phyloP scores from a whole-genome alignment of 768 basidiomycete genomes.

The Trametes gibbosa region DNA sequence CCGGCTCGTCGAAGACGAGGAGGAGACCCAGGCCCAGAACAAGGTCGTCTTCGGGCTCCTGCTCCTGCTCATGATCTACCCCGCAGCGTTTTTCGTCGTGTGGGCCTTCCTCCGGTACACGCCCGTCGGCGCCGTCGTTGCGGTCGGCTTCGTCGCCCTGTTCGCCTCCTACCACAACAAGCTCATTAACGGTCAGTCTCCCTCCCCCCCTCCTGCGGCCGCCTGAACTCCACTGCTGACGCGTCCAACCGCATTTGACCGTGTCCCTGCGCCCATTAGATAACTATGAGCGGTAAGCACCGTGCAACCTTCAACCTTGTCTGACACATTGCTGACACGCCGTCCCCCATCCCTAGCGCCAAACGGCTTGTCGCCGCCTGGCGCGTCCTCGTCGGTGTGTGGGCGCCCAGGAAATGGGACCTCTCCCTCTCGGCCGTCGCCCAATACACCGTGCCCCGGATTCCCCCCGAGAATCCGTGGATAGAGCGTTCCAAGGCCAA shows the following conservation, averaged over 20 bases:
- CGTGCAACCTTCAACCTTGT: neutral
- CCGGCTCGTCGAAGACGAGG: constrained; percentile 74
- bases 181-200: constrained; percentile 76
- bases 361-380: constrained; percentile 92
- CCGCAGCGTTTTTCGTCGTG: constrained; percentile 76
- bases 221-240: neutral
- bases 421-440: constrained; percentile 70
- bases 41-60: constrained; percentile 89
- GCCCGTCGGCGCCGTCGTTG: constrained; percentile 67
- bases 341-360: constrained; percentile 43
- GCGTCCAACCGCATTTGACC: neutral
- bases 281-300: constrained; percentile 71
- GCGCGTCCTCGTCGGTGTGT: constrained; percentile 94
- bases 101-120: constrained; percentile 85
- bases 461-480: constrained; percentile 72
- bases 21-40: constrained; percentile 96
- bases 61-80: constrained; percentile 76
- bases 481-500: constrained; percentile 46
- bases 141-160: constrained; percentile 66
- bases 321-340: constrained; percentile 4
- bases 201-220: constrained; percentile 3
- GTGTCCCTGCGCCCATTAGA: constrained; percentile 36
- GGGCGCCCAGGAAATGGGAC: constrained; percentile 85
- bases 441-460: constrained; percentile 64
- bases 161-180: constrained; percentile 84